A percentile compares a stretch with the other conserved stretches of the same genome.
Conservation (phyloP, 164 flowering plant genomes). For the Warburgia ugandensis region DNA sequence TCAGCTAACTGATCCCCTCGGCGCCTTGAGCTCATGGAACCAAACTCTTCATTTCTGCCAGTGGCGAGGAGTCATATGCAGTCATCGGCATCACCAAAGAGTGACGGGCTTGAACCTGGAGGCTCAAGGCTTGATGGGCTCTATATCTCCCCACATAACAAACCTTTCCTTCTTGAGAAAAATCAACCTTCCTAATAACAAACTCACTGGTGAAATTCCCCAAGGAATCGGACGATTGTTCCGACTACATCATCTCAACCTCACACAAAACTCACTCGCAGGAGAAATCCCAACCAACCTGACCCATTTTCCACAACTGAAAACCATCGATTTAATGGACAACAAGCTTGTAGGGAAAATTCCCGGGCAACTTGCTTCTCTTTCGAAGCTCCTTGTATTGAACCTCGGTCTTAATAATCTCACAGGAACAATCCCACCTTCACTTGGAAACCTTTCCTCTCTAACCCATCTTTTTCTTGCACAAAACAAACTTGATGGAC, state of each 20-base stretch:
- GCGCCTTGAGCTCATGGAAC: constrained; percentile 23
- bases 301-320: constrained; percentile 13
- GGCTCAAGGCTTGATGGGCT: constrained; percentile 12
- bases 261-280: constrained; percentile 18
- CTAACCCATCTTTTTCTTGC: background rate
- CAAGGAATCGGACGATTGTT: constrained; percentile 21
- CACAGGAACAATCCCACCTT: constrained; percentile 23
- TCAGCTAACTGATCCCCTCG: background rate
- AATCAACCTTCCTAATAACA: constrained; percentile 19
- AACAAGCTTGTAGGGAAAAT: constrained; percentile 19
- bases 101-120: constrained; percentile 18
- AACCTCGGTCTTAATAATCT: constrained; percentile 14
- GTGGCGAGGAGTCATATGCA: constrained; percentile 33
- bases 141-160: constrained; percentile 19
- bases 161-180: constrained; percentile 21
- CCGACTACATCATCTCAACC: constrained; percentile 6
- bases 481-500: background rate
- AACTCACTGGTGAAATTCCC: constrained; percentile 23
- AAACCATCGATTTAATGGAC: background rate
- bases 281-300: constrained; percentile 27
- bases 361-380: constrained; percentile 15
- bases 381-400: constrained; percentile 8
- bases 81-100: constrained; percentile 9
- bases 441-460: constrained; percentile 11
- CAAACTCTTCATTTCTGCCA: constrained; percentile 21